phyloP scores from a whole-genome alignment of 108 stramenopile genomes.

The Mediolabrus comicus region DNA sequence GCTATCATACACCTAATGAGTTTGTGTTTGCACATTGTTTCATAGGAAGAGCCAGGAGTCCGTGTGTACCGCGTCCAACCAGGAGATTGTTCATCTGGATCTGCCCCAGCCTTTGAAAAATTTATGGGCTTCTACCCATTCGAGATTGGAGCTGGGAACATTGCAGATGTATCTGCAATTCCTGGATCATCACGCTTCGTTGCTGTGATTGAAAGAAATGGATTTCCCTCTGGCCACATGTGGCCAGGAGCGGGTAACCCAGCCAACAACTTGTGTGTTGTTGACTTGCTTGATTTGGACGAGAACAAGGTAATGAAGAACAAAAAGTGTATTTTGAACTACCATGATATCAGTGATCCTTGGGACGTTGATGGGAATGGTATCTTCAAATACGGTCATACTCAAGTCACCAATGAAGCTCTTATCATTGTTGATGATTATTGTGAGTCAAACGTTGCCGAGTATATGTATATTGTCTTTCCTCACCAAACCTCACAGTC shows the following conservation, averaged over 20 bases:
- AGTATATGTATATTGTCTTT: background rate
- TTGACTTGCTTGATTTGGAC: constrained; percentile 28
- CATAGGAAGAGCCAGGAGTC: constrained; percentile 34
- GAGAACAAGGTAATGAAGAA: constrained; percentile 43
- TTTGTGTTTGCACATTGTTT: background rate
- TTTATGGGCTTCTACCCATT: constrained; percentile 42
- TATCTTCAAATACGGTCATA: constrained; percentile 43
- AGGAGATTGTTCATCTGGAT: constrained; percentile 13
- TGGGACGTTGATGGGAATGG: constrained; percentile 53
- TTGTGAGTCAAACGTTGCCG: constrained; percentile 4
- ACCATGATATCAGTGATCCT: constrained; percentile 26
- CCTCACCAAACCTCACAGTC: background rate
- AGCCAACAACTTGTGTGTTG: constrained; percentile 43
- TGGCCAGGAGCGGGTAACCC: constrained; percentile 34
- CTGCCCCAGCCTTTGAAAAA: constrained; percentile 14
- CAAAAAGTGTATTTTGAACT: constrained; percentile 42
- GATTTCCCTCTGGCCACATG: constrained; percentile 36
- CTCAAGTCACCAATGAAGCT: constrained; percentile 40
- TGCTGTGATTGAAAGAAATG: constrained; percentile 48
- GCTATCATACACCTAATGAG: background rate
- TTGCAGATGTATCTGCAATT: constrained; percentile 45
- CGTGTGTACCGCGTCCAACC: constrained; percentile 28
- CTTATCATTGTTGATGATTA: constrained; percentile 49
- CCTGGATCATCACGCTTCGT: constrained; percentile 26
- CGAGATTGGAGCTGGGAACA: constrained; percentile 37